Evolutionary conservation across 768 basidiomycete species (phyloP).

Genomic region (Antrodiella citrinella): DNA sequence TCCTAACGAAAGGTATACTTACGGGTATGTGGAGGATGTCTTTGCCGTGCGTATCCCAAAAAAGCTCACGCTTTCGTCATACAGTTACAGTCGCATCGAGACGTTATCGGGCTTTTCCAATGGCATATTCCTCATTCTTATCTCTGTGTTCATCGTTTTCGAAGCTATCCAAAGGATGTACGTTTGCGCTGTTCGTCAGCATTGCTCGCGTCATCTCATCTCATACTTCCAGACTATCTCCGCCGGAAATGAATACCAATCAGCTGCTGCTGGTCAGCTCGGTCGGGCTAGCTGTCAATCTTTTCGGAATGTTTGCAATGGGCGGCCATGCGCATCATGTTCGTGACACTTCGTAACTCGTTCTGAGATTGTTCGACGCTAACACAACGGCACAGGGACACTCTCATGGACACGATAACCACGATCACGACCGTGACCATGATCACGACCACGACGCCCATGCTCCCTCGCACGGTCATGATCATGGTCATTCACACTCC

Average conservation of each 20-base stretch:
- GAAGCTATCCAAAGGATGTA: slow-evolving; percentile 95
- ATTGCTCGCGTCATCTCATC: not conserved
- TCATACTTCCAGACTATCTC: slow-evolving; percentile 54
- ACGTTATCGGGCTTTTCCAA: slow-evolving; percentile 98
- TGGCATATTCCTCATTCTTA: slow-evolving; percentile 87
- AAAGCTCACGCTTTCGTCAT: not conserved
- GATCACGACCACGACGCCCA: slow-evolving; percentile 1
- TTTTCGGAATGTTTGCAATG: slow-evolving; percentile 99
- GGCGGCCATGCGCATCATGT: slow-evolving; percentile 91
- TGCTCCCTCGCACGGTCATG: slow-evolving; percentile 12
- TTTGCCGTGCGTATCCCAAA: not conserved
- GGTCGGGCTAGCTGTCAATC: slow-evolving; percentile 84
- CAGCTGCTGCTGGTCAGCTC: slow-evolving; percentile 87
- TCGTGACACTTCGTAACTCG: slow-evolving; percentile 11
- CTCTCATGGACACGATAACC: not conserved
- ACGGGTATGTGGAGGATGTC: slow-evolving; percentile 53
- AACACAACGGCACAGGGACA: not conserved
- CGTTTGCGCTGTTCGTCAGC: slow-evolving; percentile 6
- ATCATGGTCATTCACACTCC: slow-evolving; percentile 41
- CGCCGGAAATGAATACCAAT: slow-evolving; percentile 96
- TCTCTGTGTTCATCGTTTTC: slow-evolving; percentile 97
- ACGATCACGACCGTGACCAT: slow-evolving; percentile 1
- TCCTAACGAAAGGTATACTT: slow-evolving; percentile 89
- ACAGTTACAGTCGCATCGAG: slow-evolving; percentile 90
- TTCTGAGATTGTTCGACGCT: too few relatives aligned